Percentiles rank a stretch among this genome's conserved stretches.
Evolutionary conservation across 202 grass and related monocot species (phyloP).

Genomic region (Zoysia matrella): DNA sequence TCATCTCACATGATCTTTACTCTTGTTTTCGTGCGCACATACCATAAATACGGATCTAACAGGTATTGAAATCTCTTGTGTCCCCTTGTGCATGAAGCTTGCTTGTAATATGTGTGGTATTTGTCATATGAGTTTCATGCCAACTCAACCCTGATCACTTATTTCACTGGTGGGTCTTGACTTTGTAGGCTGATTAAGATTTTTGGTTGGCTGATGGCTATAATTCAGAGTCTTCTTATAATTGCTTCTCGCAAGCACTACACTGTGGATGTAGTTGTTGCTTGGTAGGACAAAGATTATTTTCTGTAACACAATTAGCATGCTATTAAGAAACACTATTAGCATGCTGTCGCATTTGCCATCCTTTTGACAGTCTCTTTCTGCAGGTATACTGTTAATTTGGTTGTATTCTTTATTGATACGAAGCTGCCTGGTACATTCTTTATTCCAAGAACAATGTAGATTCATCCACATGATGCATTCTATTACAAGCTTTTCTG

Average conservation of each 20-base stretch:
- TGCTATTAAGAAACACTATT: background rate
- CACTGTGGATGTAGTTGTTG: constrained; percentile 93
- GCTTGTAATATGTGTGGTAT: constrained; percentile 1
- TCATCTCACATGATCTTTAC: constrained; percentile 99
- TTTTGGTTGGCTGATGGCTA: constrained; percentile 79
- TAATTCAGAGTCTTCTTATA: constrained; percentile 95
- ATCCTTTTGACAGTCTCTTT: constrained; percentile 43
- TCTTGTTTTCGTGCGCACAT: constrained; percentile 87
- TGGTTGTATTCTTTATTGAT: constrained; percentile 95
- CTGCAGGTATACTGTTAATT: constrained; percentile 94
- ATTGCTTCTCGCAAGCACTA: constrained; percentile 97
- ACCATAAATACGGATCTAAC: constrained; percentile 93
- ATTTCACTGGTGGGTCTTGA: constrained; percentile 16
- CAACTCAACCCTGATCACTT: background rate
- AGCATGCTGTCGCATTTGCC: background rate
- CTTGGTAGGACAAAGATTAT: constrained; percentile 67
- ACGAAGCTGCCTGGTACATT: constrained; percentile 79
- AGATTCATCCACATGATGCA: background rate
- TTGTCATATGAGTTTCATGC: background rate
- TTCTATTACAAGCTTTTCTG: constrained; percentile 17
- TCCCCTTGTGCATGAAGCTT: background rate
- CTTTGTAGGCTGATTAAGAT: constrained; percentile 81
- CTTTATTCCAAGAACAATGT: background rate
- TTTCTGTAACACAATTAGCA: constrained; percentile 21
- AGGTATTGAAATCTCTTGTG: constrained; percentile 51